These are phyloP conservation scores for Steccherinum ochraceum DNA, from an alignment of 768 basidiomycete species.

Conservation along the genomic window DNA sequence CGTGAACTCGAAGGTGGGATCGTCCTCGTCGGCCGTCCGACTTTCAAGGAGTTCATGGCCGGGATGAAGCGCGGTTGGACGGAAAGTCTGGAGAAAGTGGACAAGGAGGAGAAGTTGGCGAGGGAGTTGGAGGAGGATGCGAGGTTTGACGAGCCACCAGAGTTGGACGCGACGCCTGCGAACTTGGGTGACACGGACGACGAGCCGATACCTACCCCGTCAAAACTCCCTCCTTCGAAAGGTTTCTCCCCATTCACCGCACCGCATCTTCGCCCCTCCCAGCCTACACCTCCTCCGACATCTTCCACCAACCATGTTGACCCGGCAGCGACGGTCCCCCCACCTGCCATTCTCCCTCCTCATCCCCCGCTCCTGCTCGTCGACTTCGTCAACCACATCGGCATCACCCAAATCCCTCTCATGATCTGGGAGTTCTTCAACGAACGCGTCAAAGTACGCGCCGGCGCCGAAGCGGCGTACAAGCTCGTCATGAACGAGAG, in stretches of 20 bases:
- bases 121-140: slow-evolving; percentile 64
- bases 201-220: slow-evolving; percentile 36
- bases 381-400: slow-evolving; percentile 68
- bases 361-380: slow-evolving; percentile 79
- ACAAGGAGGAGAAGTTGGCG: slow-evolving; percentile 67
- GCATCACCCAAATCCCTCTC: slow-evolving; percentile 75
- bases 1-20: slow-evolving; percentile 77
- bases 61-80: slow-evolving; percentile 86
- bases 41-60: slow-evolving; percentile 92
- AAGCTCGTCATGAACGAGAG: slow-evolving; percentile 56
- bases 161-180: slow-evolving; percentile 21
- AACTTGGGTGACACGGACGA: slow-evolving; percentile 23
- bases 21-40: slow-evolving; percentile 81
- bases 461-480: slow-evolving; percentile 80
- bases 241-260: slow-evolving; percentile 21
- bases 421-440: slow-evolving; percentile 96
- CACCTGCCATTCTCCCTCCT: slow-evolving; percentile 54
- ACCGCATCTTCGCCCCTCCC: slow-evolving; percentile 19
- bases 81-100: slow-evolving; percentile 57
- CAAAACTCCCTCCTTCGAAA: slow-evolving; percentile 29
- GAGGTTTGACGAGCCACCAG: slow-evolving; percentile 62
- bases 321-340: slow-evolving; percentile 32
- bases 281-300: slow-evolving; percentile 16
- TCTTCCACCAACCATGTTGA: slow-evolving; percentile 13
- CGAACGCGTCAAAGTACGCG: slow-evolving; percentile 69